Percentiles rank a stretch among this genome's conserved stretches.
phyloP scores from a whole-genome alignment of 2,329 filamentous ascomycete species.

The Aspergillus pseudotamarii region DNA sequence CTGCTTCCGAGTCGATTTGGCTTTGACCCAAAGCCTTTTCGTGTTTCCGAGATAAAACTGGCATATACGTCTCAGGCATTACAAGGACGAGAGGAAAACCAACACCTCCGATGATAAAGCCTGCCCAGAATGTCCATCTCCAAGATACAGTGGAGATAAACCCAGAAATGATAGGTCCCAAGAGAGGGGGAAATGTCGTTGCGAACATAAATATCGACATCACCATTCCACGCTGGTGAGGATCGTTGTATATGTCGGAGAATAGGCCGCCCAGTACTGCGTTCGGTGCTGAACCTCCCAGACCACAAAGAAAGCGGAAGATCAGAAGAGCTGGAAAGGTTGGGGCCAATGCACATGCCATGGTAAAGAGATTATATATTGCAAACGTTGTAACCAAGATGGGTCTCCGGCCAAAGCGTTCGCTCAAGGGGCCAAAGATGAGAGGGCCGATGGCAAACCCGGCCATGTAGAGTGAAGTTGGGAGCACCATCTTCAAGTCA shows the following conservation, averaged over 20 bases:
- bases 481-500: slow-evolving; percentile 29
- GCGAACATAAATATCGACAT: slow-evolving; percentile 24
- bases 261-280: slow-evolving; percentile 43
- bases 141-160: slow-evolving; percentile 39
- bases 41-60: slow-evolving; percentile 61
- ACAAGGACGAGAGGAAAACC: slow-evolving; percentile 63
- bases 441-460: slow-evolving; percentile 40
- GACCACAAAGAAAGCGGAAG: slow-evolving; percentile 45
- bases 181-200: slow-evolving; percentile 36
- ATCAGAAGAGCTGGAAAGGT: slow-evolving; percentile 39
- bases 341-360: slow-evolving; percentile 43
- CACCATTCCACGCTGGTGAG: slow-evolving; percentile 31
- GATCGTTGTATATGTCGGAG: slow-evolving; percentile 44
- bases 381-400: slow-evolving; percentile 53
- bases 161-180: slow-evolving; percentile 45
- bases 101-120: slow-evolving; percentile 61
- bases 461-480: slow-evolving; percentile 33
- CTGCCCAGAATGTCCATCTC: slow-evolving; percentile 57
- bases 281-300: slow-evolving; percentile 41
- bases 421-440: slow-evolving; percentile 43
- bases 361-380: slow-evolving; percentile 38
- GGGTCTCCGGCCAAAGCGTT: slow-evolving; percentile 38
- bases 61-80: slow-evolving; percentile 66
- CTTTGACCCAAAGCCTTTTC: slow-evolving; percentile 57
- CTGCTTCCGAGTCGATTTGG: not conserved